Base-by-base conservation (phyloP, 1,284 basidiomycete species). In the Heterobasidion parviporum region DNA sequence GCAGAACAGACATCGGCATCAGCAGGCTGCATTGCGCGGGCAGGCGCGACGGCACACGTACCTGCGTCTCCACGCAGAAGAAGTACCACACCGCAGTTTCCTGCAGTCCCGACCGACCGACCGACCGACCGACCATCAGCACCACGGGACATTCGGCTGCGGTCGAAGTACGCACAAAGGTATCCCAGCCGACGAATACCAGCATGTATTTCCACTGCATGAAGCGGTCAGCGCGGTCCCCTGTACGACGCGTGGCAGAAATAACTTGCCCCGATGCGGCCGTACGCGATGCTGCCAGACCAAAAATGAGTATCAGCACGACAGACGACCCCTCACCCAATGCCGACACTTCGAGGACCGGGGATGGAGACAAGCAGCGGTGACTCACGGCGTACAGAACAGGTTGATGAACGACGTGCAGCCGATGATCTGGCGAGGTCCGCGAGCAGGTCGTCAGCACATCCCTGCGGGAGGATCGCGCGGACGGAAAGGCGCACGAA, bases 81-180 rank as follows among this genome's bases (percentile, higher is more conserved):
- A 71, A 62, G 56, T 66, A 69, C 70, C 70, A 72, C n/a, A 67
- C 56, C 32, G 65, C 43, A 4, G 67, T 63, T 57, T 70, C 70
- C 52, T 54, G 32, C 12, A 41, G n/a, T 26, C 26, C 26, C 14
- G 20, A 45, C 20, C 20, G 20, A 26, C 20, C 20, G 20, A 26
- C 26, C 26, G 26, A 26, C 26, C 26, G 26, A 26, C 26, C 26
- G 26, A 26, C 26, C 26, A 26, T 26, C 5, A 49, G 35, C 10
- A 49, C 2, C 45, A 18, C 3, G 20, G 26, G 35, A 18, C 15
- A 53, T 9, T 38, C 35, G n/a, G 12, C 8, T 14, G 8, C 7
- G 59, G 65, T 62, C 64, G 64, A 32, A 58, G 54, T 32, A 61
- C 46, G 60, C 54, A 67, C 69, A 56, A 70, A 56, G 1, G 63